Evolutionary conservation across 2,329 filamentous ascomycete species (phyloP), one percentile per base, ranked within the genome.

Genomic region (Xylariaceae sp.): DNA sequence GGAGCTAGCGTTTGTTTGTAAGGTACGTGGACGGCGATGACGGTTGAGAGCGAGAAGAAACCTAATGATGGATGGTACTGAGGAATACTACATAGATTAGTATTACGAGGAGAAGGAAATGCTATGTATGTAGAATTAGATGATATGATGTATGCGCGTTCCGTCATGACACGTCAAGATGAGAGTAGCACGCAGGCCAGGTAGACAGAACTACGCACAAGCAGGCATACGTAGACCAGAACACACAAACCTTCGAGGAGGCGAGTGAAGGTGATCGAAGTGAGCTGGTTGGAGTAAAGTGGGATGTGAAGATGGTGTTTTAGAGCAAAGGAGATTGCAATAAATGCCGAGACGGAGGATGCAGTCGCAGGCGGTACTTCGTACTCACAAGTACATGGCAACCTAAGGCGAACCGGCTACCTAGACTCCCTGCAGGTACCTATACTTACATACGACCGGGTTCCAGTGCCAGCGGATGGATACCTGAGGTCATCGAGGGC

Each of bases 51-150:
- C 9, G 26, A 30, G 35, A 42, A 31, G 49, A 45, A 29, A 29
- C 43, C 29, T 19, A 19, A 12, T 12, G 34, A 34, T 6, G 29
- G 49, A 30, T 19, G 19, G 19, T 37, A 8, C 46, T 9, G 46
- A 35, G 39, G 40, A 51, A 57, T 50, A 51, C 47, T 50, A 53
- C 47, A 53, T 29, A 45, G 34, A 55, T 60, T 44, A 55, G 51
- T 57, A 53, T 54, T 57, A 53, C 26, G 51, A 55, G 42, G 44
- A 43, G 34, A 40, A 19, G 27, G 31, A 46, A 40, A 19, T 7
- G 7, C 42, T 12, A 45, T 31, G 43, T 19, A 19, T 19, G 19
- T 19, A 19, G 19, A 19, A 19, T 19, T 19, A 43, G 37, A n/a
- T 43, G 40, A 50, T 39, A 32, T 3, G 27, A 43, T 44, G 29